Percentiles rank a stretch among this genome's conserved stretches.
Conservation (phyloP, 305 asterid species). For the Ilex paraguariensis region DNA sequence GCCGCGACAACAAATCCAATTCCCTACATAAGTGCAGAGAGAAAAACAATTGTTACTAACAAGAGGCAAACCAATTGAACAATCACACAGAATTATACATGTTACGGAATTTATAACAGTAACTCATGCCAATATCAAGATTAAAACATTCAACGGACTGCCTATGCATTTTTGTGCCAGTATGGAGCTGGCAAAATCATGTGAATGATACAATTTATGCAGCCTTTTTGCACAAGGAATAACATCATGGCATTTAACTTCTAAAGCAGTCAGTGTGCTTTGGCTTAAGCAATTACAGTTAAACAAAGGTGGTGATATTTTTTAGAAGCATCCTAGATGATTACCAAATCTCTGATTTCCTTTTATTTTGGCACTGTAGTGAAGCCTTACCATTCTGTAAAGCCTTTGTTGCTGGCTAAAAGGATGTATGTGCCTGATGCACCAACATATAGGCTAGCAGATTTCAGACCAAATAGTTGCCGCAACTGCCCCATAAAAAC, state of each 20-base stretch:
- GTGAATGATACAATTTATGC: too few species aligned
- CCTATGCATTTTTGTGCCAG: too few species aligned
- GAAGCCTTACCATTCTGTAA: constrained; percentile 75
- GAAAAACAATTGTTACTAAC: constrained; percentile 8
- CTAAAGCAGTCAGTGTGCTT: background rate
- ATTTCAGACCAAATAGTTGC: constrained; percentile 86
- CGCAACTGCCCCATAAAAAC: constrained; percentile 82
- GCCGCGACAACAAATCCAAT: constrained; percentile 81
- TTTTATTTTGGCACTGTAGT: constrained; percentile 1
- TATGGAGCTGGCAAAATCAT: too few species aligned
- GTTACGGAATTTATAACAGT: too few species aligned
- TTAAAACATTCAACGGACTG: too few species aligned
- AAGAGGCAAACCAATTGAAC: background rate
- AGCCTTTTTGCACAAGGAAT: too few species aligned
- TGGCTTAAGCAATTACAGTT: too few species aligned
- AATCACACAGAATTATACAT: background rate
- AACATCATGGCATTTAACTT: too few species aligned
- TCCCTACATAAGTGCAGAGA: constrained; percentile 43
- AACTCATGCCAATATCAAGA: too few species aligned
- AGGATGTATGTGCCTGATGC: constrained; percentile 44
- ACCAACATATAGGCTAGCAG: constrained; percentile 49
- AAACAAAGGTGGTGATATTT: too few species aligned
- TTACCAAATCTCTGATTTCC: background rate
- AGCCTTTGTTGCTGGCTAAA: constrained; percentile 81
- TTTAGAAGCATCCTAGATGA: background rate